Evolutionary conservation across 164 flowering plant species (phyloP), one percentile per base, ranked within the genome.

Genomic region (Macadamia integrifolia): DNA sequence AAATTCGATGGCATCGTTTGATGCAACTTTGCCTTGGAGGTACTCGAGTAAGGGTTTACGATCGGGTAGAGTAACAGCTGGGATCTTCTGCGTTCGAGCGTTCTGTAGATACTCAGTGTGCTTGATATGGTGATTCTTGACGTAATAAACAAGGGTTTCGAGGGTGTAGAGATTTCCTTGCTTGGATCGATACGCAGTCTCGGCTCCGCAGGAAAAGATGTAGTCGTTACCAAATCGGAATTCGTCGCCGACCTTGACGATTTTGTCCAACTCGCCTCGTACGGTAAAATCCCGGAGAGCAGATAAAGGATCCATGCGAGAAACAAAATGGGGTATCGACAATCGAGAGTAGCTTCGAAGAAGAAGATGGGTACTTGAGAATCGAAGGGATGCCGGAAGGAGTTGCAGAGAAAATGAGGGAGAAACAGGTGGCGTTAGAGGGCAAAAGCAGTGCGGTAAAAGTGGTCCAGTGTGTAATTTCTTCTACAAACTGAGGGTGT

Each of bases 161-260:
- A 94, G 90, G n/a, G 99, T 87, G 76, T 90, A 95, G 73, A 86
- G 86, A 66, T 75, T 84, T 40, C 95, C 96, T 63, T 83, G 89
- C 70, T 89, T 92, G 57, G 99, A 92, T 30, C 94, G 81, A 78
- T 84, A 92, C 8, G 97, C 88, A 9, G 98, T 90, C 57, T 83
- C 86, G 60, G 76, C 71, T 17, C 81, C 48, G 80, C 84, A 80
- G 0, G 97, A 94, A 82, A 95, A 95, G 65, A 80, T 3, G 83
- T 86, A 92, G 53, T 85, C 88, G 50, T 78, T 58, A 64, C 84
- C 88, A 82, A 95, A 92, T 2, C 88, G 92, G 78, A 82, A 88
- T 59, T 88, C 91, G 74, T 87, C 87, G 74, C 79, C 78, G 70
- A 77, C 72, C 56, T 85, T 83, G 72, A 78, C 77, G 74, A 92